phyloP scores from a whole-genome alignment of 352 stramenopile genomes.

The Pythium rishiriense region DNA sequence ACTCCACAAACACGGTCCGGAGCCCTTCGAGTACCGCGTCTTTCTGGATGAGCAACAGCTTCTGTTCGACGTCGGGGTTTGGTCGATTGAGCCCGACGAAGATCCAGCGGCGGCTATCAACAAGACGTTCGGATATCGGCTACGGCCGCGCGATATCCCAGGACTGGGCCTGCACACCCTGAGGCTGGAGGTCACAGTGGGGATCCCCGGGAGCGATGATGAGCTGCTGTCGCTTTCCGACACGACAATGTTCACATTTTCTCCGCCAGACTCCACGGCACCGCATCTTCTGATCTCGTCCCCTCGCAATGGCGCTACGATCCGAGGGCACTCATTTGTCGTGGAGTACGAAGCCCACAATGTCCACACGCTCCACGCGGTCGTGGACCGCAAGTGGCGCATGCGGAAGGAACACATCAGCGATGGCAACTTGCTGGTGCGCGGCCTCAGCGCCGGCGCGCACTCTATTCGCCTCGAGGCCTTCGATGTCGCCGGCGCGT shows the following conservation, averaged over 20 bases:
- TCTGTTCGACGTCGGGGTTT: slow-evolving; percentile 40
- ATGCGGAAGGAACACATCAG: slow-evolving; percentile 34
- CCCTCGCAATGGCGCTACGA: slow-evolving; percentile 29
- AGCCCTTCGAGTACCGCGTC: slow-evolving; percentile 48
- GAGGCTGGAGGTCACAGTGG: slow-evolving; percentile 38
- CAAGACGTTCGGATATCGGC: slow-evolving; percentile 22
- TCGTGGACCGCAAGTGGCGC: slow-evolving; percentile 31
- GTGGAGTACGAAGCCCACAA: slow-evolving; percentile 44
- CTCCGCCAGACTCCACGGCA: slow-evolving; percentile 5
- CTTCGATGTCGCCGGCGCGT: slow-evolving; percentile 2
- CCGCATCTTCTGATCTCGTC: slow-evolving; percentile 28
- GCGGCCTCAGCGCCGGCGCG: slow-evolving; percentile 30
- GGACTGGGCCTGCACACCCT: slow-evolving; percentile 20
- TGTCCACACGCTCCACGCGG: slow-evolving; percentile 32
- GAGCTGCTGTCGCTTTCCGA: slow-evolving; percentile 33
- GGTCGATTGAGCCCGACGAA: not conserved
- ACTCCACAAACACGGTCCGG: slow-evolving; percentile 37
- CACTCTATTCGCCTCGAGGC: slow-evolving; percentile 38
- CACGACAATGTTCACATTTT: slow-evolving; percentile 28
- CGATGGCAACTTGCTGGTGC: slow-evolving; percentile 48
- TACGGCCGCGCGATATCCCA: slow-evolving; percentile 15
- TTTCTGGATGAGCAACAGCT: slow-evolving; percentile 38
- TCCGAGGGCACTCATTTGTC: slow-evolving; percentile 29
- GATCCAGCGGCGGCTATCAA: slow-evolving; percentile 14
- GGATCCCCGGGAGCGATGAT: slow-evolving; percentile 39